Conservation (phyloP, 371 early-diverging fungal genomes). For the Lichtheimia ramosa region DNA sequence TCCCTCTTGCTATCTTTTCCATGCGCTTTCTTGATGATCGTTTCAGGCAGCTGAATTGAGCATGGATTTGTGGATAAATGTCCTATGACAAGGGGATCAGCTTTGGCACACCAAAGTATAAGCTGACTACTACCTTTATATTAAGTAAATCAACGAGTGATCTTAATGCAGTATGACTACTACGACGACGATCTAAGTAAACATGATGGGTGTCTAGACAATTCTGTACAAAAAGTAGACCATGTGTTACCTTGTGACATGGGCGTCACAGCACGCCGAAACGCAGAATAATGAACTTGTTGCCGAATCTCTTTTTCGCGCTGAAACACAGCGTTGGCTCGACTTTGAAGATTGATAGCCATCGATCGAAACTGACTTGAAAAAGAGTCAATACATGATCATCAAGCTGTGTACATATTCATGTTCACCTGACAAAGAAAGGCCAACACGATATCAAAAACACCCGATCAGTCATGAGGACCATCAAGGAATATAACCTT, state of each 20-base stretch:
- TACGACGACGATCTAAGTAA: constrained; percentile 43
- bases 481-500: constrained; percentile 65
- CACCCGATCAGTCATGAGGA: constrained; percentile 71
- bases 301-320: constrained; percentile 36
- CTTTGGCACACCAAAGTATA: no score
- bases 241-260: constrained; percentile 45
- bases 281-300: constrained; percentile 38
- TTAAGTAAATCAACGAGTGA: constrained; percentile 52
- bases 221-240: not conserved
- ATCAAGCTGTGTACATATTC: no score
- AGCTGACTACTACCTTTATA: constrained; percentile 27
- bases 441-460: constrained; percentile 75
- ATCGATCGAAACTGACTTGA: constrained; percentile 55
- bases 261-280: constrained; percentile 43
- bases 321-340: constrained; percentile 53
- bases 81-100: constrained; percentile 26
- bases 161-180: constrained; percentile 48
- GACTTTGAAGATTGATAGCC: constrained; percentile 57
- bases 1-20: constrained; percentile 40
- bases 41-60: constrained; percentile 54
- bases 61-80: constrained; percentile 54
- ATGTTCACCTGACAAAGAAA: constrained; percentile 59
- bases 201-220: no score
- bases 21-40: constrained; percentile 44
- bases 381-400: no score